These are phyloP conservation scores for Pseudevernia furfuracea DNA, from an alignment of 495 filamentous ascomycete species.

Conservation along the genomic window DNA sequence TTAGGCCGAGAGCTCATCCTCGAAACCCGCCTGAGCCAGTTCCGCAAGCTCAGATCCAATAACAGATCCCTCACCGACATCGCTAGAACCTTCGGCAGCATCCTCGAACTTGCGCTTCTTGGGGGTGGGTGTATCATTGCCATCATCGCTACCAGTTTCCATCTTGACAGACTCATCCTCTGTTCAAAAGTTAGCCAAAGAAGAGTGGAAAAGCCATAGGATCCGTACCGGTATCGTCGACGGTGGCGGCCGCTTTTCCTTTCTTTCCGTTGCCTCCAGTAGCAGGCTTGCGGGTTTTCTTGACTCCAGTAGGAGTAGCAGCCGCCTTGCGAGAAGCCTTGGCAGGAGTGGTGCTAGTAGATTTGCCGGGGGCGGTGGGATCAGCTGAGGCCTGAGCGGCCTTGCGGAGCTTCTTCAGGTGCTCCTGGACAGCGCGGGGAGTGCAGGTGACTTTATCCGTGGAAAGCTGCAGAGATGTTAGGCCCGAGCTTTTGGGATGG, in stretches of 20 bases:
- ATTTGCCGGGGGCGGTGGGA: not conserved
- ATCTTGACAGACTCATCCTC: not conserved
- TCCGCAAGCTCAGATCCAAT: not conserved
- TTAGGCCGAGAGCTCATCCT: not conserved
- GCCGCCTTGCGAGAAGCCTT: not conserved
- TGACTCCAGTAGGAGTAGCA: not conserved
- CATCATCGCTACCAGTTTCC: not conserved
- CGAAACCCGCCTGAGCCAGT: not conserved
- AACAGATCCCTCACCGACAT: not conserved
- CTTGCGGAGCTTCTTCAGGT: slow-evolving; percentile 27
- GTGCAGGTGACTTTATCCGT: slow-evolving; percentile 23
- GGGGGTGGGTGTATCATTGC: not conserved
- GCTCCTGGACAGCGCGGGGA: slow-evolving; percentile 29
- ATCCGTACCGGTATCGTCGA: not conserved
- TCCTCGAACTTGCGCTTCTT: slow-evolving; percentile 15
- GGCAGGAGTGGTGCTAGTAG: not conserved
- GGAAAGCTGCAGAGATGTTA: not conserved
- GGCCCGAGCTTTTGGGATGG: not conserved
- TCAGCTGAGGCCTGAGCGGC: not conserved
- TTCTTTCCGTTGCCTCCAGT: not conserved
- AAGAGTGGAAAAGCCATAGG: no score
- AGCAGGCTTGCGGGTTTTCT: slow-evolving; percentile 10
- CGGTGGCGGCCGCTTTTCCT: not conserved
- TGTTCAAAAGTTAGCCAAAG: not conserved
- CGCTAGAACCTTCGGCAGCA: not conserved